Conservation (phyloP, 2,329 filamentous ascomycete genomes). For the Diaporthe humulicola region DNA sequence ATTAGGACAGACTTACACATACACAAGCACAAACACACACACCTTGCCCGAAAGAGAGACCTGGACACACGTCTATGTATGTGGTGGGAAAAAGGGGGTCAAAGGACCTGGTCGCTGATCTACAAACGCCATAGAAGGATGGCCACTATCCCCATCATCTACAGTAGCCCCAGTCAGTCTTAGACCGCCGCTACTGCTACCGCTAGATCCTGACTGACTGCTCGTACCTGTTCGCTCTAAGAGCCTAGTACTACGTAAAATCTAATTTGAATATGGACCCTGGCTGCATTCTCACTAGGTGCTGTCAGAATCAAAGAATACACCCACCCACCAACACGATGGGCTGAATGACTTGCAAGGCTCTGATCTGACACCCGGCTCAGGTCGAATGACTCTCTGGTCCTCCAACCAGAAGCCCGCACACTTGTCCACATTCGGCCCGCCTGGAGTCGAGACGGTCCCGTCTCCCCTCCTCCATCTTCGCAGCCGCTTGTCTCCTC, state of each 20-base stretch:
- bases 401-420: background rate
- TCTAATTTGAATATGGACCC: slow-evolving; percentile 16
- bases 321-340: too few relatives aligned
- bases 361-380: background rate
- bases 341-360: background rate
- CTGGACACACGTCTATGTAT: background rate
- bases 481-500: too few relatives aligned
- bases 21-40: background rate
- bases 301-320: background rate
- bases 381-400: background rate
- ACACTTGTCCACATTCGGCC: background rate
- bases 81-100: background rate
- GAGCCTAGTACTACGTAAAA: background rate
- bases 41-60: background rate
- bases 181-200: background rate
- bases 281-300: background rate
- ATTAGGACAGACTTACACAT: background rate
- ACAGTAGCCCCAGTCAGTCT: background rate
- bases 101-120: background rate
- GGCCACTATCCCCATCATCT: background rate
- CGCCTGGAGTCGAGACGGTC: background rate
- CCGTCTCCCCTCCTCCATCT: background rate
- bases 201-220: background rate
- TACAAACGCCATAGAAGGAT: background rate
- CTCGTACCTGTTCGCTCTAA: background rate